phyloP scores from a whole-genome alignment of 768 basidiomycete species.

The Leccinellum rugosiceps region DNA sequence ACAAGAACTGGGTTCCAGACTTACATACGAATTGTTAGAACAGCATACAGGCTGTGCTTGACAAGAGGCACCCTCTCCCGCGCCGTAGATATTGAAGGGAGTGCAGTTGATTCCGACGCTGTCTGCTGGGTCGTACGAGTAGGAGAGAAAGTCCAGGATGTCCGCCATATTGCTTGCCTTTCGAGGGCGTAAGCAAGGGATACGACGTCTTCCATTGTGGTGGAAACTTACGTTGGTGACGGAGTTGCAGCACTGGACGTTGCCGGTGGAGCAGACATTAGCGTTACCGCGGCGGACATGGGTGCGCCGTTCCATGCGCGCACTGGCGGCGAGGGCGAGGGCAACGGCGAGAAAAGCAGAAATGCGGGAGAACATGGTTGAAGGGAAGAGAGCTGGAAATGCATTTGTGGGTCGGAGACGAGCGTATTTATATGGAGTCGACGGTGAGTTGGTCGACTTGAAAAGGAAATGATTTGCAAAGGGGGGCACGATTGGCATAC shows the following conservation, averaged over 20 bases:
- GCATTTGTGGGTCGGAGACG: background rate
- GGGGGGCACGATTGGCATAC: background rate
- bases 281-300: conserved; percentile 7
- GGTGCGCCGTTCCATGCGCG: conserved; percentile 20
- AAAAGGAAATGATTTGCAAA: conserved; percentile 15
- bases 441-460: background rate
- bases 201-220: background rate
- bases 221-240: conserved; percentile 18
- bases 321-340: conserved; percentile 19
- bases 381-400: background rate
- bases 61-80: conserved; percentile 18
- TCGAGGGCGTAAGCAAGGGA: background rate
- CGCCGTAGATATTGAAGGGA: conserved; percentile 20
- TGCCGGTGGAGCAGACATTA: conserved; percentile 19
- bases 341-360: conserved; percentile 17
- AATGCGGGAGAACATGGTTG: conserved; percentile 21
- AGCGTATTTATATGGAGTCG: conserved; percentile 23
- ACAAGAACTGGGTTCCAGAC: background rate
- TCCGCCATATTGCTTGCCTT: conserved; percentile 11
- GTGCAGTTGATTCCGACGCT: conserved; percentile 23
- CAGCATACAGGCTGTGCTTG: conserved; percentile 29
- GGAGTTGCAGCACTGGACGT: conserved; percentile 18
- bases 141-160: conserved; percentile 5
- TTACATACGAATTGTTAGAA: conserved; percentile 15
- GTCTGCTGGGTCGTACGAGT: conserved; percentile 16